Conservation (phyloP, 768 basidiomycete species). For the Galerina sulciceps region DNA sequence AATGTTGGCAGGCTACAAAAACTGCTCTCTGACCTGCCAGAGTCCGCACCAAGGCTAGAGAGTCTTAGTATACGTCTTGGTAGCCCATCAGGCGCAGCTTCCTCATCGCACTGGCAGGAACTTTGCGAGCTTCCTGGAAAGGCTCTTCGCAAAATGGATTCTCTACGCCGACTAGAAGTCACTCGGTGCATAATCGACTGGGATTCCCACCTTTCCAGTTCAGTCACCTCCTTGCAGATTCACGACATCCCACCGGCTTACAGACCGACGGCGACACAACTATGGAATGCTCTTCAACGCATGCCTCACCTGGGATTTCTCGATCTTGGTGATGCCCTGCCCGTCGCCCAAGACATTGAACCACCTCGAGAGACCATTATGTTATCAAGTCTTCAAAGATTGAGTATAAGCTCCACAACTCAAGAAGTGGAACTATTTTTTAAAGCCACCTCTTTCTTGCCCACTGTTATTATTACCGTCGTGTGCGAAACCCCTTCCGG, state of each 20-base stretch:
- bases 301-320: slow-evolving; percentile 1
- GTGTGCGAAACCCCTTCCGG: background rate
- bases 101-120: no score
- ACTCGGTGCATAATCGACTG: background rate
- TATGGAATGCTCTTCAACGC: background rate
- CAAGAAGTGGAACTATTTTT: background rate
- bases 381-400: background rate
- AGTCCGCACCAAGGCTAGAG: slow-evolving; percentile 3
- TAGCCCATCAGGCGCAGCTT: no score
- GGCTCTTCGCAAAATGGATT: background rate
- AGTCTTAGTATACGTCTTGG: background rate
- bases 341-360: background rate
- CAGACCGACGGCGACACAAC: background rate
- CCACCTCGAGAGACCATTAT: background rate
- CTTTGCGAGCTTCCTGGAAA: background rate
- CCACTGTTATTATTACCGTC: background rate
- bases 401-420: background rate
- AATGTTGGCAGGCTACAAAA: background rate
- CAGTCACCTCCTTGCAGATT: background rate
- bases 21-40: slow-evolving; percentile 1
- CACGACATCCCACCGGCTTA: background rate
- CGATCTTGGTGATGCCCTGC: slow-evolving; percentile 1
- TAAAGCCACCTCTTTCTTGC: background rate
- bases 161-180: background rate
- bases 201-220: background rate